phyloP scores from a whole-genome alignment of 192 early-diverging fungal genomes.

The Linnemannia elongata region DNA sequence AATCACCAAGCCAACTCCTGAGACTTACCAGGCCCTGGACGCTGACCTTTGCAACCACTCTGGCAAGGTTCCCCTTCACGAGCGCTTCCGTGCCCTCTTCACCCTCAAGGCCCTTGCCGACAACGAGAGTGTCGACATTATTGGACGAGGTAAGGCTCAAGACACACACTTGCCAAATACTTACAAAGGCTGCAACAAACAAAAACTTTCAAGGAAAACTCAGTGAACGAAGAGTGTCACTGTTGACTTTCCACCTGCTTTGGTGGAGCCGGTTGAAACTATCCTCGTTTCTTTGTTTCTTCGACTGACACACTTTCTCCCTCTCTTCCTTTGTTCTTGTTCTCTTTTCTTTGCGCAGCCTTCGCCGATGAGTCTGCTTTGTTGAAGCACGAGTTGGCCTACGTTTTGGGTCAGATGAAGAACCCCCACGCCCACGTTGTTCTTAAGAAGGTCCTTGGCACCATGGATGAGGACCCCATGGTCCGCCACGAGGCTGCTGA shows the following conservation, averaged over 20 bases:
- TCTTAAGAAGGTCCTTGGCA: constrained; percentile 77
- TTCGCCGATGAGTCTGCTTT: constrained; percentile 88
- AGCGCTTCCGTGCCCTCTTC: constrained; percentile 95
- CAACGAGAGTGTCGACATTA: constrained; percentile 82
- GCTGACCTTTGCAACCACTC: constrained; percentile 70
- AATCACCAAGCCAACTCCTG: constrained; percentile 33
- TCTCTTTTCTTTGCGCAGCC: constrained; percentile 40
- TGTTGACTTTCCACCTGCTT: not conserved
- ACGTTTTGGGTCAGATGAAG: constrained; percentile 96
- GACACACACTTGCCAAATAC: not conserved
- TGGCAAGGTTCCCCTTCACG: constrained; percentile 77
- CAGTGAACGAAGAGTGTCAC: not conserved
- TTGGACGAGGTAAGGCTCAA: constrained; percentile 76
- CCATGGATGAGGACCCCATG: constrained; percentile 87
- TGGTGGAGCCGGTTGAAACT: not conserved
- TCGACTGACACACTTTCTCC: not conserved
- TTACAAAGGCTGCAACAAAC: not conserved
- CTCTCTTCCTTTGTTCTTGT: not conserved
- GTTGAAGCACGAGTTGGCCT: constrained; percentile 96
- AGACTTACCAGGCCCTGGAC: constrained; percentile 73
- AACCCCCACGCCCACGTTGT: constrained; percentile 81
- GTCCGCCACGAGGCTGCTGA: constrained; percentile 98
- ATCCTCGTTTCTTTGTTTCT: not conserved
- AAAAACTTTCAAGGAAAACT: not conserved
- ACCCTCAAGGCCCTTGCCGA: constrained; percentile 88